Base-by-base conservation (phyloP, 2,329 filamentous ascomycete species). In the Aotearoamyces nothofagi region DNA sequence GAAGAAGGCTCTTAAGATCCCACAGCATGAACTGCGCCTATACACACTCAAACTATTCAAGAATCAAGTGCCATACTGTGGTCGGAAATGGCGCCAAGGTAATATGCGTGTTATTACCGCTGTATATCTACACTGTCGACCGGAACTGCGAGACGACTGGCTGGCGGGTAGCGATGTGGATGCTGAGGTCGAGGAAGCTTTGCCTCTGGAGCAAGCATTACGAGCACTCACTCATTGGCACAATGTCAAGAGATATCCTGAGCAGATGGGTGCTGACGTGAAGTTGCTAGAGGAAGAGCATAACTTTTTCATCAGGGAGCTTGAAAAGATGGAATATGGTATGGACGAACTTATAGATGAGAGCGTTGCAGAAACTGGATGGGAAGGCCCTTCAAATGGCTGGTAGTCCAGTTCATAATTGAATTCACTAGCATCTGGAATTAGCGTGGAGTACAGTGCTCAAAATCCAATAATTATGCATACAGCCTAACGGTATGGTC, bases 91-190 rank as follows among this genome's bases (percentile, higher is more conserved):
- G 90, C 76, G 90, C 9, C 90, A 96, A 57, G 76, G 75, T 42
- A 96, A 98, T 54, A 98, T 98, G 90, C 80, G 87, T 31, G 86
- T 96, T 46, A 98, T 98, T 48, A 98, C 90, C 1, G 84, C 86
- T 3, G 82, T 98, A 2, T 98, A 94, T 53, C 63, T 98, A 27
- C 82, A 93, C 55, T 93, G 87, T 47, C 69, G 84, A 5, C 87
- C 87, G 0, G 87, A 96, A 51, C 63, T 98, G 25, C 69, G 87
- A 16, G 90, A 98, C 47, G 90, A 94, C 55, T 96, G 90, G 87
- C 65, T 96, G 1, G 75, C 81, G 0, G 87, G 87, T 4, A 79
- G 78, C 35, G 86, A 94, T 48, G 75, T 96, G 2, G 90, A 98
- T 44, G 81, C 78, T 1, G 87, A 93, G 41, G 84, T 96, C 2